Percentiles rank a stretch among this genome's conserved stretches.
These are phyloP conservation scores for Echinochloa phyllopogon DNA, from an alignment of 176 grass and related monocot genomes.

Conservation along the genomic window DNA sequence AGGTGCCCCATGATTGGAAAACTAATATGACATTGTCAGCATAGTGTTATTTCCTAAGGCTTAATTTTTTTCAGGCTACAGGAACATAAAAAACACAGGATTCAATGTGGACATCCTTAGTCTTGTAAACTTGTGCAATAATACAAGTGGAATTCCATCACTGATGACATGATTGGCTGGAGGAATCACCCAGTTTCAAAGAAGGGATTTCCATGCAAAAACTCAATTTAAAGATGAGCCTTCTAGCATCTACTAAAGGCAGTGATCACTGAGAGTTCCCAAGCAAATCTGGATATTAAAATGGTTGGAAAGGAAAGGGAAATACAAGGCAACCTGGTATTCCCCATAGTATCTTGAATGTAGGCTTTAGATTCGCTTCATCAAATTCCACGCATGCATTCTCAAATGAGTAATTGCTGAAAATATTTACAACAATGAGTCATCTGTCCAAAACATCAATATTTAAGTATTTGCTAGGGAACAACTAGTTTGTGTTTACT, in stretches of 20 bases:
- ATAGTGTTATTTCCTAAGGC: background rate
- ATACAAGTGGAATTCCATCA: background rate
- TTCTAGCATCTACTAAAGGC: constrained; percentile 9
- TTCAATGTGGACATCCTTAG: background rate
- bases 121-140: background rate
- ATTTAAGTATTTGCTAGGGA: background rate
- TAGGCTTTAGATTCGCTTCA: constrained; percentile 79
- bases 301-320: constrained; percentile 4
- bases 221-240: constrained; percentile 1
- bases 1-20: background rate
- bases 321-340: constrained; percentile 64
- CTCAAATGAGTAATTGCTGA: constrained; percentile 77
- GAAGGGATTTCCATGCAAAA: background rate
- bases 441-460: constrained; percentile 5
- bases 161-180: background rate
- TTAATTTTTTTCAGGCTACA: background rate
- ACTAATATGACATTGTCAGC: constrained; percentile 4
- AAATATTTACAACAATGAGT: constrained; percentile 37
- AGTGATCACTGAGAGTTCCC: background rate
- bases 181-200: constrained; percentile 9
- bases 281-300: constrained; percentile 27
- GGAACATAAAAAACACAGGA: constrained; percentile 1
- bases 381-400: constrained; percentile 87
- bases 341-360: constrained; percentile 88
- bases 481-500: constrained; percentile 18